Base-by-base conservation (phyloP, 2,329 filamentous ascomycete genomes). In the Lasiodiplodia sp. region DNA sequence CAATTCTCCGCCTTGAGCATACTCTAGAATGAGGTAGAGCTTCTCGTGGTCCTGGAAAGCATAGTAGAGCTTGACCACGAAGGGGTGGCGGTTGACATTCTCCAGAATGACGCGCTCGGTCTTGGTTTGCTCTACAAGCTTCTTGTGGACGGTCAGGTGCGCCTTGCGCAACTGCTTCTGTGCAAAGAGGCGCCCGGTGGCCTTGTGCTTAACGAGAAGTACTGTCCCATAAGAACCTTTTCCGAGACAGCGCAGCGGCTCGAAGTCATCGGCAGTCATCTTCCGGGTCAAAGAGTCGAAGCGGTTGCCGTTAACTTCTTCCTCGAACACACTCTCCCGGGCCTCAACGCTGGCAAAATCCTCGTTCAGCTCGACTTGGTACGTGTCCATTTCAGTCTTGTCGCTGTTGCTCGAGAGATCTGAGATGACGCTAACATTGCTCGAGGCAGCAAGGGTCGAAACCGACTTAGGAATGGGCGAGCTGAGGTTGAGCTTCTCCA, bases 91-190 rank as follows among this genome's bases (percentile, higher is more conserved):
- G 80, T 96, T 98, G 79, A 99, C 93, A 69, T 92, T 96, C 83
- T 99, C 96, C 64, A 99, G 86, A 67, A 99, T 97, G 74, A 91
- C 90, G 62, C 96, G 92, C 83, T 99, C 96, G 2, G 95, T 98
- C 85, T 96, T 97, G 68, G 96, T 98, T 83, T 98, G 96, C 82
- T 98, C 94, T 63, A 99, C 89, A 38, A 98, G 87, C 79, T 94
- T 94, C 86, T 97, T 97, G 82, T 97, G 94, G 49, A 99, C 93
- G 0, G 94, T 93, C 65, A 99, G 84, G 10, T 94, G 97, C 0
- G 96, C 96, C 82, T 99, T 99, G 79, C 95, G 96, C 82, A 99
- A 96, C 81, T 98, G 95, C 84, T 99, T 99, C 83, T 99, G 96
- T 0, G 96, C 96, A 76, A 94, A 99, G 5, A 99, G 87, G 53